These are phyloP conservation scores for Boletus nobilissimus DNA, from an alignment of 1,284 basidiomycete species.

Conservation along the genomic window DNA sequence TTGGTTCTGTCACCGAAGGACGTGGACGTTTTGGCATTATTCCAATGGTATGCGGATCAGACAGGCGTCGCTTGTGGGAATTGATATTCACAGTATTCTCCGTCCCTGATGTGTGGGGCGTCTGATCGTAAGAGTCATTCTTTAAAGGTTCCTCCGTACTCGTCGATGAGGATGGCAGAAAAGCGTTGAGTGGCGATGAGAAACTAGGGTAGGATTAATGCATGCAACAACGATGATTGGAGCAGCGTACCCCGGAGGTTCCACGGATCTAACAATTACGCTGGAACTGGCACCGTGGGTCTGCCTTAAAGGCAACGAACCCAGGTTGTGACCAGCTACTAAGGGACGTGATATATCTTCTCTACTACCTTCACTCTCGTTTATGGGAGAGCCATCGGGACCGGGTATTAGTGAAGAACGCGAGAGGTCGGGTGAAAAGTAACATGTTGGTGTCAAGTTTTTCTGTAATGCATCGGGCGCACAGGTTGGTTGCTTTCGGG, in stretches of 20 bases:
- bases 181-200: background rate
- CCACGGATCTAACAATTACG: background rate
- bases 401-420: background rate
- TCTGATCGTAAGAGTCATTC: background rate
- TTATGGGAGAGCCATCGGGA: background rate
- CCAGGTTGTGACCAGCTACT: background rate
- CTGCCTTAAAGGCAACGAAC: background rate
- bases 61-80: constrained; percentile 47
- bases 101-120: background rate
- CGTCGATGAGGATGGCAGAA: constrained; percentile 22
- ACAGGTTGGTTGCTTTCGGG: too few relatives aligned
- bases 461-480: too few relatives aligned
- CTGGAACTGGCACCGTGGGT: background rate
- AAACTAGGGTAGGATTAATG: background rate
- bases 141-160: background rate
- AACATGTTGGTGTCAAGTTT: too few relatives aligned
- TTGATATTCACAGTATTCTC: background rate
- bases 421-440: too few relatives aligned
- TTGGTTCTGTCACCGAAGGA: constrained; percentile 26
- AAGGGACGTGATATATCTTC: background rate
- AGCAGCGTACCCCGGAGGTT: constrained; percentile 28
- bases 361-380: too few relatives aligned
- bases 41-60: constrained; percentile 36
- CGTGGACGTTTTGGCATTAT: constrained; percentile 41
- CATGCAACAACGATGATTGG: background rate